phyloP scores from a whole-genome alignment of 805 yeast genomes.

The Teunomyces kruisii region DNA sequence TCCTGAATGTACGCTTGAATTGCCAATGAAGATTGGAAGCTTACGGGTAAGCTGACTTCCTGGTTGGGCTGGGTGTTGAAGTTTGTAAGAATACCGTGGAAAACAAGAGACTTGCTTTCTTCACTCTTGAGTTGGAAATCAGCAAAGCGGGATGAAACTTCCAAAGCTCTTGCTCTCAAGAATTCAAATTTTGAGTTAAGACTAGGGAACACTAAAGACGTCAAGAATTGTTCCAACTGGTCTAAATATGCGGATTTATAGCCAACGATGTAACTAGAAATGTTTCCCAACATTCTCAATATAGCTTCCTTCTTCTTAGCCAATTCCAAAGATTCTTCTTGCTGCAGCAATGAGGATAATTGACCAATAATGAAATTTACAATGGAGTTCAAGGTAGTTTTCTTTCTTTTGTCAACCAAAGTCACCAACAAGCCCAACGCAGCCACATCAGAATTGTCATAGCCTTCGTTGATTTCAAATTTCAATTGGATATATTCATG shows the following conservation, averaged over 20 bases:
- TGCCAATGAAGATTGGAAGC: constrained; percentile 81
- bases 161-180: constrained; percentile 73
- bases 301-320: constrained; percentile 74
- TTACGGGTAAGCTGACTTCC: constrained; percentile 60
- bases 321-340: constrained; percentile 43
- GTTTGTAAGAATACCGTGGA: constrained; percentile 33
- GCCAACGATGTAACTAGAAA: constrained; percentile 57
- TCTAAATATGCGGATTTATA: constrained; percentile 55
- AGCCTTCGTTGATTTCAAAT: constrained; percentile 55
- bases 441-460: constrained; percentile 71
- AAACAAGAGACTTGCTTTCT: constrained; percentile 23
- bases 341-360: constrained; percentile 34
- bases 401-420: constrained; percentile 66
- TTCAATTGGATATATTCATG: constrained; percentile 79
- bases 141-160: constrained; percentile 64
- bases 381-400: constrained; percentile 58
- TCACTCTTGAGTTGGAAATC: constrained; percentile 49
- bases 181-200: constrained; percentile 62
- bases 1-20: constrained; percentile 73
- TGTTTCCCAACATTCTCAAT: constrained; percentile 72
- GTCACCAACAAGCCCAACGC: constrained; percentile 73
- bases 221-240: constrained; percentile 70
- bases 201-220: constrained; percentile 67
- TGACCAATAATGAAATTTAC: constrained; percentile 58
- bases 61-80: constrained; percentile 21